Evolutionary conservation across 2,329 filamentous ascomycete genomes (phyloP).

Genomic region (Colletotrichum caudatum): DNA sequence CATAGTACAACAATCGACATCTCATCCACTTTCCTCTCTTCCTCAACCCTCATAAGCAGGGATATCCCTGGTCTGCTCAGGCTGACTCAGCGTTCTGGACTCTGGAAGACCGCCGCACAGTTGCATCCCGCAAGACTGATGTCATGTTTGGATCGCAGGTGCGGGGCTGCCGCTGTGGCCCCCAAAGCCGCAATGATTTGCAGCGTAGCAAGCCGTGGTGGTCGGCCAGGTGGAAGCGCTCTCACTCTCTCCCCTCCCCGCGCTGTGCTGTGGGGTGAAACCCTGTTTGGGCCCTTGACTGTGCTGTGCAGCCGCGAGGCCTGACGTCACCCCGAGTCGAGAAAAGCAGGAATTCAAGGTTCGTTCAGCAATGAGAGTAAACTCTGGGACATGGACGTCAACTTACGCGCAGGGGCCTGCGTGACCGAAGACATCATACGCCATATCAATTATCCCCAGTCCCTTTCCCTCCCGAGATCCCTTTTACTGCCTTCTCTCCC

Average conservation of each 20-base stretch:
- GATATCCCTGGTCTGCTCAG: background rate
- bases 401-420: constrained; percentile 33
- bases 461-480: background rate
- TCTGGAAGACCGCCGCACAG: constrained; percentile 21
- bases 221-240: background rate
- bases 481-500: background rate
- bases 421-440: constrained; percentile 39
- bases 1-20: background rate
- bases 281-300: constrained; percentile 20
- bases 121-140: constrained; percentile 37
- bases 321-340: constrained; percentile 32
- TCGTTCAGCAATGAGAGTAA: constrained; percentile 11
- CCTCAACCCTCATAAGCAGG: background rate
- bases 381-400: constrained; percentile 37
- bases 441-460: constrained; percentile 1
- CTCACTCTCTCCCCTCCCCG: background rate
- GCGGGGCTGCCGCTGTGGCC: constrained; percentile 31
- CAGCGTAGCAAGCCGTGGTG: constrained; percentile 2
- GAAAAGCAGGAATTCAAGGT: constrained; percentile 38
- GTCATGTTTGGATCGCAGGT: constrained; percentile 32
- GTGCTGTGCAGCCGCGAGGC: constrained; percentile 15
- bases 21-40: background rate
- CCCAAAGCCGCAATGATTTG: background rate
- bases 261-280: constrained; percentile 13
- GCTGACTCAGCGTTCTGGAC: constrained; percentile 39